Evolutionary conservation across 352 stramenopile species (phyloP).

Genomic region (Halophytophthora batemanensis): DNA sequence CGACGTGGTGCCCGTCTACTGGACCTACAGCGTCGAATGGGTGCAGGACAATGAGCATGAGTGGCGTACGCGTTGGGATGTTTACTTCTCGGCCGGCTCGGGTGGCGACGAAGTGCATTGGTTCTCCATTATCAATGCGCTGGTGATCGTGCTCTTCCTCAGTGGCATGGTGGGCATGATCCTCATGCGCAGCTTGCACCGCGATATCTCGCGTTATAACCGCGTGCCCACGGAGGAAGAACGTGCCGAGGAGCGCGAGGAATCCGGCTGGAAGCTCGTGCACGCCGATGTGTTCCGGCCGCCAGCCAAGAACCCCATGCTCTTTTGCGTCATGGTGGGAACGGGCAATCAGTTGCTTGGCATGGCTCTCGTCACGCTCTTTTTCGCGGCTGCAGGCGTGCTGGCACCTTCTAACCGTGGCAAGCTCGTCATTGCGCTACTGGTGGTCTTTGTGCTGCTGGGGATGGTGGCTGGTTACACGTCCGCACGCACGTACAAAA

Average conservation of each 20-base stretch:
- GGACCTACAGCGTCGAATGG: constrained; percentile 99
- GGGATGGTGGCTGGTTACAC: constrained; percentile 95
- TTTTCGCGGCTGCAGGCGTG: constrained; percentile 97
- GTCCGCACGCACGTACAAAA: constrained; percentile 98
- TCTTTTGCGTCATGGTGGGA: constrained; percentile 97
- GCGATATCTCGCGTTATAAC: constrained; percentile 99
- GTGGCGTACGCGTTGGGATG: constrained; percentile 99
- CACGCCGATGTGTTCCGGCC: constrained; percentile 99
- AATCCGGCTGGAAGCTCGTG: constrained; percentile 99
- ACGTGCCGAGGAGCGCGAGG: constrained; percentile 96
- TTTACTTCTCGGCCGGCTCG: constrained; percentile 94
- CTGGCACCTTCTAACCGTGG: constrained; percentile 96
- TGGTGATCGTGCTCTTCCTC: constrained; percentile 99
- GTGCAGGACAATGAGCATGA: constrained; percentile 90
- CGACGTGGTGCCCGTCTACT: constrained; percentile 85
- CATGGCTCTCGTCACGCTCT: constrained; percentile 95
- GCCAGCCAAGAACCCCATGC: constrained; percentile 92
- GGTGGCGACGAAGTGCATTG: constrained; percentile 97
- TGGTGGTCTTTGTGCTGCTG: constrained; percentile 97
- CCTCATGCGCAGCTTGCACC: constrained; percentile 96
- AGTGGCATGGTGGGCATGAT: constrained; percentile 99
- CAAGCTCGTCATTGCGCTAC: constrained; percentile 96
- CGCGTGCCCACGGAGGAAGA: constrained; percentile 94
- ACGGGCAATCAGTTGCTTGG: constrained; percentile 96
- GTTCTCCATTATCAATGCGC: constrained; percentile 99